A percentile compares a stretch with the other conserved stretches of the same genome.
These are phyloP conservation scores for Trichoderma lentiforme DNA, from an alignment of 2,329 filamentous ascomycete genomes.

Conservation along the genomic window DNA sequence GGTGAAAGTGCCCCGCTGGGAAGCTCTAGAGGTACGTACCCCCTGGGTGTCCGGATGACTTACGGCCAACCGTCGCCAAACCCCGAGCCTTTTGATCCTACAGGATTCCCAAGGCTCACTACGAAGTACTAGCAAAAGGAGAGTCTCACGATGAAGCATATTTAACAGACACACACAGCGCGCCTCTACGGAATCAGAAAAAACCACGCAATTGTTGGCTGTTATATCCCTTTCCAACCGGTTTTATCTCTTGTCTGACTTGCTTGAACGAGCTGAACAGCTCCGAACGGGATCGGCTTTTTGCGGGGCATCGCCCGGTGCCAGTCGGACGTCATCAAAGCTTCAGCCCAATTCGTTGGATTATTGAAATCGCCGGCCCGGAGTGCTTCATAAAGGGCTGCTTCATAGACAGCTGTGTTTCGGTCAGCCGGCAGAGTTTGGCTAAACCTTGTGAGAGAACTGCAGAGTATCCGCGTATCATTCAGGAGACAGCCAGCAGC, in stretches of 20 bases:
- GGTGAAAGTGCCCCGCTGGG: conserved; percentile 9
- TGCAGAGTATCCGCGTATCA: background rate
- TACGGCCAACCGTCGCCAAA: background rate
- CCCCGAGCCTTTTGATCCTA: background rate
- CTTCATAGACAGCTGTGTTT: background rate
- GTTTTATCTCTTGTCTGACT: background rate
- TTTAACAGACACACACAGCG: background rate
- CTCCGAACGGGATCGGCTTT: background rate
- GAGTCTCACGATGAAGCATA: no score
- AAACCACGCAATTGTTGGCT: background rate
- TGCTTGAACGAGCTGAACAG: background rate
- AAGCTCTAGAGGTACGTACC: background rate
- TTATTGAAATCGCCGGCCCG: background rate
- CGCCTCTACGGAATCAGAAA: background rate
- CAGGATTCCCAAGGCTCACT: background rate
- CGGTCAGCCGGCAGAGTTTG: background rate
- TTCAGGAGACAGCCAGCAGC: background rate
- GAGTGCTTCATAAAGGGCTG: background rate
- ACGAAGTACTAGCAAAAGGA: no score
- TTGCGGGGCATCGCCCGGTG: conserved; percentile 10
- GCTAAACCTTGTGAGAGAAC: background rate
- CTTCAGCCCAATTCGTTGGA: background rate
- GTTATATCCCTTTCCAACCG: background rate
- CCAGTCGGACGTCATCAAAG: background rate
- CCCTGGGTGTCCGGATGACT: background rate